Conservation (phyloP, 192 early-diverging fungal genomes). For the Hyaloraphidium curvatum region DNA sequence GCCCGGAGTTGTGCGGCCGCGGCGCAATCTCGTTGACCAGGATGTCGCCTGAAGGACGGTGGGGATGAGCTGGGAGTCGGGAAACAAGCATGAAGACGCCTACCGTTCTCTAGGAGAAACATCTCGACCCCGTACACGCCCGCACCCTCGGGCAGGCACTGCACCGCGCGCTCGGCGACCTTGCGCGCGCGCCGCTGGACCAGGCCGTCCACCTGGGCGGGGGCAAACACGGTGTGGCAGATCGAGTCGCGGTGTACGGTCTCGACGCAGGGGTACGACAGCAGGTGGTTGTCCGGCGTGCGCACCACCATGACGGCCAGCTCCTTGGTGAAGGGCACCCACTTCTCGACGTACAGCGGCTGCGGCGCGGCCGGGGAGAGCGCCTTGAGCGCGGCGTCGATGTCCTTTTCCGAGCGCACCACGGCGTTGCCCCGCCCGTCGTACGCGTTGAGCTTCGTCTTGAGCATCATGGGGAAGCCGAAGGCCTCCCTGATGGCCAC, state of each 20-base stretch:
- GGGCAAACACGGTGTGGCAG: conserved; percentile 86
- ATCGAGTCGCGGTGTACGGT: conserved; percentile 94
- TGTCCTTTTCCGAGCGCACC: conserved; percentile 48
- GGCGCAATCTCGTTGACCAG: conserved; percentile 96
- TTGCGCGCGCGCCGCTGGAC: conserved; percentile 46
- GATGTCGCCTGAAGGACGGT: conserved; percentile 32
- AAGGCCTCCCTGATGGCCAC: conserved; percentile 34
- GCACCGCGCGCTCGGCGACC: conserved; percentile 70
- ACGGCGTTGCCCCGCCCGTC: conserved; percentile 92
- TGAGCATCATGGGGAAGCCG: conserved; percentile 92
- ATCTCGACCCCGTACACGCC: conserved; percentile 97
- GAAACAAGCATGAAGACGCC: too few relatives aligned
- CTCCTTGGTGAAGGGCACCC: conserved; percentile 80
- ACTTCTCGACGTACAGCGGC: conserved; percentile 81
- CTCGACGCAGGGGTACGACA: conserved; percentile 84
- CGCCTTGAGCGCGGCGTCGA: conserved; percentile 31
- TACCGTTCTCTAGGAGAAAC: conserved; percentile 78
- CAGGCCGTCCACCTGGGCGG: conserved; percentile 81
- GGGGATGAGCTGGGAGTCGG: too few relatives aligned
- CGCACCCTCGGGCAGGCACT: conserved; percentile 47
- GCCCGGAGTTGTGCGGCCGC: conserved; percentile 97
- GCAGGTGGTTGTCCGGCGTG: conserved; percentile 45
- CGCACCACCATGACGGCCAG: conserved; percentile 96
- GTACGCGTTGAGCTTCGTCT: conserved; percentile 83
- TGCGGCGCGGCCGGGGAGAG: conserved; percentile 28